Base-by-base conservation (phyloP, 306 rosid genomes). In the Heteromeles arbutifolia region DNA sequence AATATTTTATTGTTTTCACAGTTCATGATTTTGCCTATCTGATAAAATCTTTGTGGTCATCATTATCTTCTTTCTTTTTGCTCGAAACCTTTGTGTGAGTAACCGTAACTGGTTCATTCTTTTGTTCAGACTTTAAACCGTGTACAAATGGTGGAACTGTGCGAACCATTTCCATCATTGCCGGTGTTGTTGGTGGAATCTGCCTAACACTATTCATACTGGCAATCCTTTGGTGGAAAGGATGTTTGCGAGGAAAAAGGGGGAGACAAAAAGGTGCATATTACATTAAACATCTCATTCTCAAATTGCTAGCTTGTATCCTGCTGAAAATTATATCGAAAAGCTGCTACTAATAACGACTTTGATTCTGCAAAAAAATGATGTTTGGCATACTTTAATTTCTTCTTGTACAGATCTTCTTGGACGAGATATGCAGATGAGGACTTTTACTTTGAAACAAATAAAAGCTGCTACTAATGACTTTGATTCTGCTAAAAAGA, bases 361-460 rank as follows among this genome's bases (percentile, higher is more conserved):
- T 9, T 41, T 41, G 44, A 9, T 41, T 41, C 44, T 9, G 44
- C 44, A 41, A 41, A 41, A n/a, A 39, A 41, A 10, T 37, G 44
- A 41, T 65, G 26, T 1, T 66, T 65, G 45, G 65, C 68, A 56
- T 21, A 50, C 77, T 45, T 45, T 21, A 48, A 65, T 53, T 31
- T 67, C 61, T 48, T 65, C 66, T 52, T 75, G 78, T 69, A 26
- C 80, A 79, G 84, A 76, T 29, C 26, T 75, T 37, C 41, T 37
- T 34, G 82, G 83, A 12, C 24, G 29, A 76, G 89, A 87, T 63
- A 52, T 84, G 25, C 80, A 76, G 77, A 76, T 78, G 0, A 88
- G 90, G 21, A 82, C 76, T 44, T 87, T 89, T 78, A 82, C 79
- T 76, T 72, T 89, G 79, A 78, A 83, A 71, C 88, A 84, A 74